A percentile compares a stretch with the other conserved stretches of the same genome.
phyloP scores from a whole-genome alignment of 2,329 filamentous ascomycete genomes.

The Tolypocladium tundrense region DNA sequence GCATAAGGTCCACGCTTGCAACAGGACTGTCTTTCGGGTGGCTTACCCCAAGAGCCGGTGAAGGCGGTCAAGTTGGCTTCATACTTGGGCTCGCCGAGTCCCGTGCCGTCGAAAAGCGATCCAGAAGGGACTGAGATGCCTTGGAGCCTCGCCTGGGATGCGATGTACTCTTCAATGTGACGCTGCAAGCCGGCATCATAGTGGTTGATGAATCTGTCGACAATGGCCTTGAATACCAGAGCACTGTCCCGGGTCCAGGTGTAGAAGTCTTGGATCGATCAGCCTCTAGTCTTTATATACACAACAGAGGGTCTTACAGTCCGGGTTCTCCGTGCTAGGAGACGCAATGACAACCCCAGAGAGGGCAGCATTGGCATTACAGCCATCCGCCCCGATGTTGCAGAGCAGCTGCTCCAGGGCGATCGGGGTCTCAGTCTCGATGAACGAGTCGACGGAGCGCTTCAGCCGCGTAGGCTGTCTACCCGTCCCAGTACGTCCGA shows the following conservation, averaged over 20 bases:
- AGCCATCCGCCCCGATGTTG: slow-evolving; percentile 49
- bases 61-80: slow-evolving; percentile 53
- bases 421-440: slow-evolving; percentile 40
- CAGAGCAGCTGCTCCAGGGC: slow-evolving; percentile 42
- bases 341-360: slow-evolving; percentile 47
- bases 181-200: slow-evolving; percentile 49
- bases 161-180: slow-evolving; percentile 58
- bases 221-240: slow-evolving; percentile 56
- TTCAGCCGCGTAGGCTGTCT: slow-evolving; percentile 26
- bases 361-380: slow-evolving; percentile 33
- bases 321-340: slow-evolving; percentile 40
- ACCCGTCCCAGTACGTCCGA: slow-evolving; percentile 30
- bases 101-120: slow-evolving; percentile 35
- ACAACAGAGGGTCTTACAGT: slow-evolving; percentile 35
- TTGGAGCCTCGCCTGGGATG: slow-evolving; percentile 56
- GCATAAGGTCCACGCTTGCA: background rate
- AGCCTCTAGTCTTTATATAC: background rate
- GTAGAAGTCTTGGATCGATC: slow-evolving; percentile 52
- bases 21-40: background rate
- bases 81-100: slow-evolving; percentile 66
- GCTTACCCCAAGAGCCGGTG: slow-evolving; percentile 54
- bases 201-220: slow-evolving; percentile 52
- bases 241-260: slow-evolving; percentile 72
- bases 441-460: slow-evolving; percentile 41
- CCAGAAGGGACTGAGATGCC: slow-evolving; percentile 61